phyloP scores from a whole-genome alignment of 305 asterid genomes.

The Solanum hybrid region DNA sequence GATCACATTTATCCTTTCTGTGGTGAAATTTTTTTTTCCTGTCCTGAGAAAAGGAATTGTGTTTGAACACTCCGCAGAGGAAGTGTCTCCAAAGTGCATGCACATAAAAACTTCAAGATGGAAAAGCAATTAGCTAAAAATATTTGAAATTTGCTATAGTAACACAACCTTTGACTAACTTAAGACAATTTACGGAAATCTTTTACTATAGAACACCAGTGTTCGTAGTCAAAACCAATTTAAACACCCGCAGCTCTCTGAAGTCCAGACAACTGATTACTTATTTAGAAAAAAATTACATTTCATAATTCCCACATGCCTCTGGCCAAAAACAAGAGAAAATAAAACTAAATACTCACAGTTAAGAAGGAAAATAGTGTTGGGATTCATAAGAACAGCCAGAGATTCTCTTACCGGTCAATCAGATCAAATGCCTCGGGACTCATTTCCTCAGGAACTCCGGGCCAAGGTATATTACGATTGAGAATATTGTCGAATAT shows the following conservation, averaged over 20 bases:
- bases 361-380: neutral
- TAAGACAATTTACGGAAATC: neutral
- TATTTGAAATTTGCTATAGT: neutral
- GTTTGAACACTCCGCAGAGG: neutral
- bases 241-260: neutral
- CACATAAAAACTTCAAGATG: neutral
- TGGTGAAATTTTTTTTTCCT: neutral
- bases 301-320: neutral
- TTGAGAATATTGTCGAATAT: constrained; percentile 96
- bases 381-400: neutral
- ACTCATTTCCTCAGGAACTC: constrained; percentile 87
- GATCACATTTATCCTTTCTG: constrained; percentile 1
- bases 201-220: neutral
- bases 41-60: neutral
- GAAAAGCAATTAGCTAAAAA: neutral
- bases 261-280: neutral
- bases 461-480: constrained; percentile 97
- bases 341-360: neutral
- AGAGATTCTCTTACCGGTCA: constrained; percentile 59
- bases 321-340: neutral
- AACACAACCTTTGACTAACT: neutral
- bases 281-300: neutral
- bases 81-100: neutral
- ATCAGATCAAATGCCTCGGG: constrained; percentile 77
- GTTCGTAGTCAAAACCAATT: neutral